Base-by-base conservation (phyloP, 2,329 filamentous ascomycete genomes). In the Aspergillus persii region DNA sequence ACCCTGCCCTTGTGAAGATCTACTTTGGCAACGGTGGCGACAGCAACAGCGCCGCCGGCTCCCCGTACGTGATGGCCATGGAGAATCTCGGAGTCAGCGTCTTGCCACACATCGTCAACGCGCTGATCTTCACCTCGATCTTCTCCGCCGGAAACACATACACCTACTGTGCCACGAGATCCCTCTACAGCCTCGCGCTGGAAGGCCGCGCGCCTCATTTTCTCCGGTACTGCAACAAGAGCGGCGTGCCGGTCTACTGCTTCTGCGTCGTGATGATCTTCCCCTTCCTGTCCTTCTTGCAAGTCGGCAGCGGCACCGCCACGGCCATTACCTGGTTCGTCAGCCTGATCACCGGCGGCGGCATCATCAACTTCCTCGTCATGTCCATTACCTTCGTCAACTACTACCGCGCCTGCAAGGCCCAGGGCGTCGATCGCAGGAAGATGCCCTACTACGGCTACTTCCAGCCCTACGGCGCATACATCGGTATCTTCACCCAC, bases 61-160 rank as follows among this genome's bases (percentile, higher is more conserved):
- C 86, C 0, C 86, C 88, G 0, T 91, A 89, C 85, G 67, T 79
- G 84, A 61, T 82, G 29, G 86, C 87, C 27, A 90, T 91, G 84
- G 80, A 84, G 54, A 81, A 86, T 8, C 78, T 90, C 0, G 79
- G 81, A 3, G 88, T 91, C 57, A 74, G 76, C 0, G 78, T 86
- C 0, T 74, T 91, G 2, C 87, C 88, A 4, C 83, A 89, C 63
- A 85, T 91, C 33, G 84, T 91, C 71, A 91, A 91, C 67, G 87
- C 86, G 6, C 81, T 90, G 68, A 81, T 92, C 36, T 76, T 91
- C 30, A 87, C 86, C 0, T 84, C 87, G 0, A 86, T 87, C 9
- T 84, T 86, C 64, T 88, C 84, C 5, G 87, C 87, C 0, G 87
- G 87, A 1, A 89, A 89, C 73, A 86, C 84, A 4, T 85, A 84